Evolutionary conservation across 352 stramenopile species (phyloP).

Genomic region (Blastocystis hominis): DNA sequence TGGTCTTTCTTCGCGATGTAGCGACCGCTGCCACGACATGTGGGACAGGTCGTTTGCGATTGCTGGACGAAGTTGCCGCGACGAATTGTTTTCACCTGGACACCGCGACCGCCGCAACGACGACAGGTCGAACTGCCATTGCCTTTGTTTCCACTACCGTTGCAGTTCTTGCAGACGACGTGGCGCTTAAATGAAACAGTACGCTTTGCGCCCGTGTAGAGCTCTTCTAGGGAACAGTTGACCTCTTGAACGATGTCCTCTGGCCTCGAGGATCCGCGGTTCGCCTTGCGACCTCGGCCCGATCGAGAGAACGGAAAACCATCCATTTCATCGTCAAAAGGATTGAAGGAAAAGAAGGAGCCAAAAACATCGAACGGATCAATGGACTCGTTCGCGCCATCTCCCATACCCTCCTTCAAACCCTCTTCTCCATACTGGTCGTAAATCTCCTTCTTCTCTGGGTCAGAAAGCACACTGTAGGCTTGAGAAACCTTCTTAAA

Average conservation of each 20-base stretch:
- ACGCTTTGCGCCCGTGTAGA: constrained; percentile 76
- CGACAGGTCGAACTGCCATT: neutral
- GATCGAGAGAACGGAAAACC: neutral
- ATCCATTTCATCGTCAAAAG: neutral
- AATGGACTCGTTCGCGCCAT: neutral
- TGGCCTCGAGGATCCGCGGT: too few species aligned
- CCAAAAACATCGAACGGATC: constrained; percentile 2
- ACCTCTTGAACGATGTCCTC: constrained; percentile 69
- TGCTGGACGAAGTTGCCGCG: neutral
- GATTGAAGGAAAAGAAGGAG: neutral
- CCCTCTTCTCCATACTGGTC: constrained; percentile 82
- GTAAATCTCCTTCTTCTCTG: constrained; percentile 79
- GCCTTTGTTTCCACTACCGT: neutral
- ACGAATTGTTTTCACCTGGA: neutral
- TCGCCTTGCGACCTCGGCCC: neutral
- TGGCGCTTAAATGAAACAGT: constrained; percentile 71
- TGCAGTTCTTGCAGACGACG: neutral
- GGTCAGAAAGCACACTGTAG: constrained; percentile 82
- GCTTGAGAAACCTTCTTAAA: constrained; percentile 81
- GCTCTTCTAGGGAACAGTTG: constrained; percentile 74
- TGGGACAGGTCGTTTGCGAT: neutral
- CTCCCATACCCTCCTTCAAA: constrained; percentile 66
- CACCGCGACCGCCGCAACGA: neutral
- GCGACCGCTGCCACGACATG: neutral
- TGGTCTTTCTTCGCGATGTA: neutral